Percentiles rank a stretch among this genome's conserved stretches.
Conservation (phyloP, 129 eudicot genomes). For the carrot (Daucus carota) region DH1_v3.0 NC_030387.2:41347001-41347500, state of each 20-base stretch:
- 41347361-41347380: slow-evolving; percentile 24
- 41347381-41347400: slow-evolving; percentile 31
- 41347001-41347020: neutral
- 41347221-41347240: neutral
- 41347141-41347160: neutral
- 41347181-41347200: neutral
- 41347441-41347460: slow-evolving; percentile 20
- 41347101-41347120: neutral
- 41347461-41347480: neutral
- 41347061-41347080: neutral
- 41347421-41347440: slow-evolving; percentile 26
- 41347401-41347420: slow-evolving; percentile 27
- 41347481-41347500: neutral
- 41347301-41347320: slow-evolving; percentile 11
- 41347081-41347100: neutral
- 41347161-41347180: neutral
- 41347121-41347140: neutral
- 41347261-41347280: neutral
- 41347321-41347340: slow-evolving; percentile 33
- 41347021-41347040: neutral
- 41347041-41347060: neutral
- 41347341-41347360: slow-evolving; percentile 31
- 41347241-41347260: neutral
- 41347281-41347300: neutral
- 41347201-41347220: neutral